Evolutionary conservation across 1,284 basidiomycete genomes (phyloP).

Genomic region (Cutaneotrichosporon sp.): DNA sequence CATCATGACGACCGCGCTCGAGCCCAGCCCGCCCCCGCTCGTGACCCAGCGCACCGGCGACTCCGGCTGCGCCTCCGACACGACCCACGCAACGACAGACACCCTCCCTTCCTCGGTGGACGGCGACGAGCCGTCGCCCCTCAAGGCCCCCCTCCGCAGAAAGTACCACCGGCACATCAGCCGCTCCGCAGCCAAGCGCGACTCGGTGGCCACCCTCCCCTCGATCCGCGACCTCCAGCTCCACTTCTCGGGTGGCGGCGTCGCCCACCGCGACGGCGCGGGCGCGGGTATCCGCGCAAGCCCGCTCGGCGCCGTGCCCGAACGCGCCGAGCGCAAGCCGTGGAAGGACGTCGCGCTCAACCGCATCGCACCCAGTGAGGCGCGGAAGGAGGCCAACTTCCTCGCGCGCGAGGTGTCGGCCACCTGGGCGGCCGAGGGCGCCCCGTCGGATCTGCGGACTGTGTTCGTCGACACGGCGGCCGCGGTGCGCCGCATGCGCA

Average conservation of each 20-base stretch:
- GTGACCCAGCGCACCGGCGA: conserved; percentile 3
- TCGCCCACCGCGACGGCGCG: conserved; percentile 39
- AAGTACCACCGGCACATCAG: conserved; percentile 44
- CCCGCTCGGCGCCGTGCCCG: conserved; percentile 31
- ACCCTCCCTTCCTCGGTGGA: conserved; percentile 1
- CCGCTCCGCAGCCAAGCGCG: conserved; percentile 49
- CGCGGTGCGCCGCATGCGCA: conserved; percentile 39
- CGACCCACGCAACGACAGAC: conserved; percentile 4
- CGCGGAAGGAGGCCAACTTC: conserved; percentile 33
- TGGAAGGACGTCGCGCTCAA: conserved; percentile 47
- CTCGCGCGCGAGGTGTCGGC: conserved; percentile 14
- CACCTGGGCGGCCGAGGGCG: neutral
- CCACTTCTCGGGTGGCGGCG: conserved; percentile 44
- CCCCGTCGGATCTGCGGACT: conserved; percentile 14
- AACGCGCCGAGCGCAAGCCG: conserved; percentile 33
- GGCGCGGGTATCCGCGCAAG: conserved; percentile 37
- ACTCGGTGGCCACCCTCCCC: conserved; percentile 49
- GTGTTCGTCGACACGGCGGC: conserved; percentile 33
- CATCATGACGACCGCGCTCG: neutral
- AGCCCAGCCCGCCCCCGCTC: neutral
- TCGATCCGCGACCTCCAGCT: conserved; percentile 51
- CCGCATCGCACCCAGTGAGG: conserved; percentile 32
- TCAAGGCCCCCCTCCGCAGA: neutral
- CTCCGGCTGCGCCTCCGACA: neutral
- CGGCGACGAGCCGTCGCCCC: neutral